A percentile compares a stretch with the other conserved stretches of the same genome.
These are phyloP conservation scores for Hypoxylon sp. DNA, from an alignment of 2,329 filamentous ascomycete species.

Conservation along the genomic window DNA sequence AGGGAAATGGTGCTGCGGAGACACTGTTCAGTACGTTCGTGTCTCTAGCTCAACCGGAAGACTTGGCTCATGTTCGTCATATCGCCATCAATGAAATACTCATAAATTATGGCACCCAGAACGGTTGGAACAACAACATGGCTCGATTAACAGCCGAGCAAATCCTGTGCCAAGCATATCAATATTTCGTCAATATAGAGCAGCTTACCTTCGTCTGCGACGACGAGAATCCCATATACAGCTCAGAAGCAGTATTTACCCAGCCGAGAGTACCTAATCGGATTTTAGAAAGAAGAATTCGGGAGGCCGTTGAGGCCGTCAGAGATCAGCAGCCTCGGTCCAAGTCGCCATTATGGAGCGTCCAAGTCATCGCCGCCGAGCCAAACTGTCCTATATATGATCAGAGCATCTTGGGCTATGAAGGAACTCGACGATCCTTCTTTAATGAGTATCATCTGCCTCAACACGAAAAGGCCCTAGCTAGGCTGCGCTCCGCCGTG, in stretches of 20 bases:
- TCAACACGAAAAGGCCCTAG: conserved; percentile 10
- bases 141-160: conserved; percentile 9
- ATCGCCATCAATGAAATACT: conserved; percentile 64
- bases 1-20: conserved; percentile 62
- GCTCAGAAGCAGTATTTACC: conserved; percentile 50
- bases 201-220: conserved; percentile 63
- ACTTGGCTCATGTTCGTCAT: conserved; percentile 59
- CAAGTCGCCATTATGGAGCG: conserved; percentile 57
- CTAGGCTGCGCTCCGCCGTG: conserved; percentile 8
- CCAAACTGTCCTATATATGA: conserved; percentile 38
- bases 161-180: conserved; percentile 57
- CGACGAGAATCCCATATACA: conserved; percentile 56
- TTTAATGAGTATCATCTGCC: conserved; percentile 27
- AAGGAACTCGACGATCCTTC: conserved; percentile 27
- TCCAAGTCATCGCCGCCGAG: conserved; percentile 53
- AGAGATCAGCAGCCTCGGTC: conserved; percentile 53
- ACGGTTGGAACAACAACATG: not conserved
- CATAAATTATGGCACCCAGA: conserved; percentile 50
- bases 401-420: conserved; percentile 42
- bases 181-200: conserved; percentile 58
- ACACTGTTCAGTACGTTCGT: conserved; percentile 63
- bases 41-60: conserved; percentile 58
- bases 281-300: conserved; percentile 57
- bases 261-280: conserved; percentile 54
- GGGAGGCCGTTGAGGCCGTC: conserved; percentile 55